A percentile compares a stretch with the other conserved stretches of the same genome.
These are phyloP conservation scores for Lipomyces orientalis DNA, from an alignment of 805 yeast genomes.

Conservation along the genomic window DNA sequence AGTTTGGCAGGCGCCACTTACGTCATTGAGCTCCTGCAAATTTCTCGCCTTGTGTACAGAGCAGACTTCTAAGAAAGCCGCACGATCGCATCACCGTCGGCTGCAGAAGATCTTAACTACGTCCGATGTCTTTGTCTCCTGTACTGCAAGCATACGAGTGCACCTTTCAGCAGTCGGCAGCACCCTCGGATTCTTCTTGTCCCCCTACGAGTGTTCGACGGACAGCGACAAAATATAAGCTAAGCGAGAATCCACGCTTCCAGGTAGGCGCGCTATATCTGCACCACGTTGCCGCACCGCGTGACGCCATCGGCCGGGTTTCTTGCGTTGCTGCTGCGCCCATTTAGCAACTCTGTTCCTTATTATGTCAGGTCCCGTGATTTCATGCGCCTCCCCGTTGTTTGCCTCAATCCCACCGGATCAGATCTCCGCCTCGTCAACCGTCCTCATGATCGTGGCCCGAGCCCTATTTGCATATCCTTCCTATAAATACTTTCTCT, in stretches of 20 bases:
- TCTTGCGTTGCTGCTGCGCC: background rate
- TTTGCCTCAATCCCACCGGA: background rate
- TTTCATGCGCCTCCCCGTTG: background rate
- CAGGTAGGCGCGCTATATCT: background rate
- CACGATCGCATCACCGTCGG: no score
- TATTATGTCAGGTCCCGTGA: background rate
- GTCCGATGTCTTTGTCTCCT: no score
- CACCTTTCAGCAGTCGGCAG: background rate
- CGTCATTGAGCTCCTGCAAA: background rate
- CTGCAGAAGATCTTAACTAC: no score
- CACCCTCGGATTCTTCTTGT: no score
- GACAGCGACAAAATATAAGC: background rate
- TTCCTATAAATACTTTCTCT: background rate
- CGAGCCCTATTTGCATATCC: background rate
- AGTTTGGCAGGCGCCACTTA: conserved; percentile 9
- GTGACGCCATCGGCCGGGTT: background rate
- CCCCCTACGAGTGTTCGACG: background rate
- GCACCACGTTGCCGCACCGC: background rate
- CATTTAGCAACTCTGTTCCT: background rate
- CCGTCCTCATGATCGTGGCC: background rate
- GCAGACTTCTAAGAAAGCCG: no score
- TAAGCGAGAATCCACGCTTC: background rate
- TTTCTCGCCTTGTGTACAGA: background rate
- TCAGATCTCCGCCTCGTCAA: background rate
- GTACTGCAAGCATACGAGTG: no score